Evolutionary conservation across 2,329 filamentous ascomycete species (phyloP).

Genomic region (Lecanicillium sp.): DNA sequence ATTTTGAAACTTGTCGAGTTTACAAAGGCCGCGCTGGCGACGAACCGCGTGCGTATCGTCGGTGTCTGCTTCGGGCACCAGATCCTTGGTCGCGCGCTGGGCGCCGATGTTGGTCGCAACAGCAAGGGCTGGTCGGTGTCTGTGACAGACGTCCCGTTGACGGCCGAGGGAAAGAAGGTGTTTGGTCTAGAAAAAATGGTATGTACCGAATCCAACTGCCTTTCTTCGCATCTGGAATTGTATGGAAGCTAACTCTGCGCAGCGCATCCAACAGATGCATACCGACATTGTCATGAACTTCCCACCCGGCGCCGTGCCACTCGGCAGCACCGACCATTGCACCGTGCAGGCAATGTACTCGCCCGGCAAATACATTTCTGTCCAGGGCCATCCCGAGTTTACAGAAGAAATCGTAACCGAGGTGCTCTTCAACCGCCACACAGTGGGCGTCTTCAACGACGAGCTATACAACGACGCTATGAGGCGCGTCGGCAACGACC

Average conservation of each 20-base stretch:
- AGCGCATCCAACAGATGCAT: constrained; percentile 82
- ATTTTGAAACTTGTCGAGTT: constrained; percentile 69
- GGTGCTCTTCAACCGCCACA: constrained; percentile 58
- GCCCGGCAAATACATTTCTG: constrained; percentile 59
- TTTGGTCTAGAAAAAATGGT: constrained; percentile 61
- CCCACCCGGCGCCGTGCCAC: constrained; percentile 53
- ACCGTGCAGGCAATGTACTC: constrained; percentile 74
- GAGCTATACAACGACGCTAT: constrained; percentile 64
- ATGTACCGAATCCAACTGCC: constrained; percentile 8
- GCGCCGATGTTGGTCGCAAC: constrained; percentile 59
- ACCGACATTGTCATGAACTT: constrained; percentile 65
- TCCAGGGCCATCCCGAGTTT: constrained; percentile 88
- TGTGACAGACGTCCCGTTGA: constrained; percentile 63
- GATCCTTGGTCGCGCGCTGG: constrained; percentile 70
- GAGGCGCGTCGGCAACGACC: constrained; percentile 55
- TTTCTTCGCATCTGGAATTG: background rate
- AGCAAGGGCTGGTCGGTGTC: constrained; percentile 75
- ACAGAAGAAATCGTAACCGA: constrained; percentile 64
- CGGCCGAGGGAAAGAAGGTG: constrained; percentile 61
- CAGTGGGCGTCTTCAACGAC: constrained; percentile 62
- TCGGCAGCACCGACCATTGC: constrained; percentile 63
- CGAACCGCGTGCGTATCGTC: constrained; percentile 61
- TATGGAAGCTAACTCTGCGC: background rate
- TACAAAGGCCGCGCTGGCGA: constrained; percentile 50
- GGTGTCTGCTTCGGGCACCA: constrained; percentile 87